These are phyloP conservation scores for Francoa sonchifolia DNA, from an alignment of 441 rosid genomes.

Conservation along the genomic window DNA sequence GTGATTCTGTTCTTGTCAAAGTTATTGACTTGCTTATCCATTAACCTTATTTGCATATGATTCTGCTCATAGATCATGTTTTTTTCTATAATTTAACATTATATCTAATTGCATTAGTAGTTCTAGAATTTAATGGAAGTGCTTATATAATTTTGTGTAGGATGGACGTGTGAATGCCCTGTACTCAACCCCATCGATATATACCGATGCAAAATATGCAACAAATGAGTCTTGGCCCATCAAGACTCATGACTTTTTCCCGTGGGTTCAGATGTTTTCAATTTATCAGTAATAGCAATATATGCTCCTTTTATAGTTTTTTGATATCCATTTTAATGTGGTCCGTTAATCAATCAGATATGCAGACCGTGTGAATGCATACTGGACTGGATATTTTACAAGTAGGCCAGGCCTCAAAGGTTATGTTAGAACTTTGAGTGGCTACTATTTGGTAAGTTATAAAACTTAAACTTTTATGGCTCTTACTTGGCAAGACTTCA, in stretches of 20 bases:
- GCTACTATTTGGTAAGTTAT: conserved; percentile 89
- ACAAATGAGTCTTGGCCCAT: conserved; percentile 71
- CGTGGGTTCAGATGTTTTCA: conserved; percentile 49
- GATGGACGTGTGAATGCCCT: conserved; percentile 97
- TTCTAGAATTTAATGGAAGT: conserved; percentile 7
- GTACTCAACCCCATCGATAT: conserved; percentile 93
- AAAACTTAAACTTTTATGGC: too few relatives aligned
- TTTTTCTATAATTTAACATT: neutral
- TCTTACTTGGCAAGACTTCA: conserved; percentile 1
- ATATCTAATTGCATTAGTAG: conserved; percentile 6
- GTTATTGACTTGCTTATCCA: neutral
- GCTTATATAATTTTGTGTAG: conserved; percentile 25
- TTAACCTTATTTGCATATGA: neutral
- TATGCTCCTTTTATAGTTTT: conserved; percentile 5
- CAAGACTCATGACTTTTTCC: conserved; percentile 84
- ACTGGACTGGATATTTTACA: conserved; percentile 96
- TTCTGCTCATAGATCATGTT: conserved; percentile 4
- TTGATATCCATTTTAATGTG: conserved; percentile 14
- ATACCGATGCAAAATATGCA: conserved; percentile 95
- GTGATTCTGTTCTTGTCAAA: neutral
- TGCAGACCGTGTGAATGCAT: conserved; percentile 89
- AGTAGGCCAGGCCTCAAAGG: conserved; percentile 92
- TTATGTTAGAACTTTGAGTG: conserved; percentile 88
- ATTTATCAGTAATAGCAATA: neutral
- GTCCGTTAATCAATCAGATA: conserved; percentile 42